Percentiles rank a stretch among this genome's conserved stretches.
Evolutionary conservation across 495 filamentous ascomycete genomes (phyloP).

Genomic region (Lophiotrema nucula): DNA sequence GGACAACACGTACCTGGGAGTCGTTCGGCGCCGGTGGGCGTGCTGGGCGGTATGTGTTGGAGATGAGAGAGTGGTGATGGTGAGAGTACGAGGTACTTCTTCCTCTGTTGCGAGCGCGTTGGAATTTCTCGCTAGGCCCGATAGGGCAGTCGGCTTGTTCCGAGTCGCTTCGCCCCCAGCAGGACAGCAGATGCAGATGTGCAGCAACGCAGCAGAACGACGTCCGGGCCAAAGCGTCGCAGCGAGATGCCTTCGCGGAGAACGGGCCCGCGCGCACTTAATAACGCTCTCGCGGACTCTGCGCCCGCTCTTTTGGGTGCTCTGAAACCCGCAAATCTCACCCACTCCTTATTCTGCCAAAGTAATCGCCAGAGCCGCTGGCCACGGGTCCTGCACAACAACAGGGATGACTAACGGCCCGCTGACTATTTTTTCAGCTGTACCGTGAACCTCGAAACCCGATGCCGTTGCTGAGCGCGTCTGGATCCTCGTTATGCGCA

Average conservation of each 20-base stretch:
- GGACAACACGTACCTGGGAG: conserved; percentile 27
- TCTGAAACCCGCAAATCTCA: conserved; percentile 33
- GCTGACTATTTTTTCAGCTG: conserved; percentile 23
- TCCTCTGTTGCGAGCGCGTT: conserved; percentile 27
- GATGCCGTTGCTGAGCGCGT: neutral
- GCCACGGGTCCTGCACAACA: neutral
- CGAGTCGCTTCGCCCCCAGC: conserved; percentile 22
- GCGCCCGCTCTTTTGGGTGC: conserved; percentile 11
- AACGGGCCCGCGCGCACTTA: neutral
- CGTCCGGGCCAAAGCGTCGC: too few relatives aligned
- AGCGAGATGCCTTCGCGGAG: neutral
- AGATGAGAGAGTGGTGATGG: conserved; percentile 16
- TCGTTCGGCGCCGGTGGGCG: neutral
- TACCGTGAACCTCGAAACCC: conserved; percentile 17
- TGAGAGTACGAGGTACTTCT: conserved; percentile 31
- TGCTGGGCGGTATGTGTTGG: conserved; percentile 5
- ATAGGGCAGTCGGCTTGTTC: conserved; percentile 16
- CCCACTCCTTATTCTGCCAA: conserved; percentile 28
- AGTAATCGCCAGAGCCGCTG: conserved; percentile 25
- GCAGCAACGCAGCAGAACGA: too few relatives aligned
- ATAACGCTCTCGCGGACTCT: conserved; percentile 12
- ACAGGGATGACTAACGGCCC: conserved; percentile 32
- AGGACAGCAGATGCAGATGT: neutral
- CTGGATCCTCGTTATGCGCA: conserved; percentile 6
- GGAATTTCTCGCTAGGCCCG: conserved; percentile 29